Evolutionary conservation across 495 filamentous ascomycete genomes (phyloP), one percentile per base, ranked within the genome.

Genomic region (Podospora pseudoanserina): DNA sequence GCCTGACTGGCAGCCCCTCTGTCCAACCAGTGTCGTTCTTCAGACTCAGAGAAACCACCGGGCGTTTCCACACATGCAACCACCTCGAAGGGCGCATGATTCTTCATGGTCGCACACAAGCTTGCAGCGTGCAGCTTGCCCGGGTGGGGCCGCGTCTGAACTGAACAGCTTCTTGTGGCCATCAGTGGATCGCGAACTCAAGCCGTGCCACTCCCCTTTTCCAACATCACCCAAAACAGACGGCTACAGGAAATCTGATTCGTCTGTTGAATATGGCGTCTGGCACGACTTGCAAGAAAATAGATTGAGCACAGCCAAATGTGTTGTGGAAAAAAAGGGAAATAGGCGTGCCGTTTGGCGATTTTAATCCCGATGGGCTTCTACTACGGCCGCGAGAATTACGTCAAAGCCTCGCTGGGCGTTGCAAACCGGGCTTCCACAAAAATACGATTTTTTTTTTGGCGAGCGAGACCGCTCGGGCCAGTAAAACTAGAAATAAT

Each of bases 51-150:
- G 39, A 49, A 11, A 49, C 39, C 39, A 49, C 39, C 39, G 39
- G 39, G 39, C 39, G 39, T 49, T 49, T 49, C 39, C 39, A 49
- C 4, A 7, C 55, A 58, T 58, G 55, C 55, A 58, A 58, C 55
- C 55, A 58, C 55, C 23, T 58, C 23, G n/a, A 58, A 13, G 55
- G 55, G n/a, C 55, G 55, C 55, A 58, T 58, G 55, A 58, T 58
- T 58, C 55, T 58, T 58, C 23, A 20, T 58, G 39, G 39, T 49
- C 39, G 39, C 39, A 49, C 55, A 58, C n/a, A 58, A 58, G 55
- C 55, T 58, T 13, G 11, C 55, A 58, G 55, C 55, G 7, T 20
- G n/a, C n/a, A 58, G n/a, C 23, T 58, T 58, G 55, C n/a, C 55
- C 55, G 55, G 55, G 55, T 58, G 55, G 55, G 55, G 55, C 55